These are phyloP conservation scores for Gossypium australe DNA, from an alignment of 345 rosid species.

Conservation along the genomic window DNA sequence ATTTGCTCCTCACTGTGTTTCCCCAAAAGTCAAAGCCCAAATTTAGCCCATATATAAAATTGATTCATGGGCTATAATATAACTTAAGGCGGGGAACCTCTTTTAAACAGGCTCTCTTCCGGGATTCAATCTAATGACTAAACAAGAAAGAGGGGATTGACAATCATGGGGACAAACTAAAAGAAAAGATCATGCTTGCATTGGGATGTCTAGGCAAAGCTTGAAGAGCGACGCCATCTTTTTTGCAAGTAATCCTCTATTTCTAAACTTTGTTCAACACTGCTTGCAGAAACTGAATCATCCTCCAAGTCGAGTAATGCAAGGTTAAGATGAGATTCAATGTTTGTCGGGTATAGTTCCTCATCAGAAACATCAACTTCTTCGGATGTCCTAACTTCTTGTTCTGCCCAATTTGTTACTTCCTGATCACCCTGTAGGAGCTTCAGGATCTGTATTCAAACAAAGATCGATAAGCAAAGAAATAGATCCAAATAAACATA, in stretches of 20 bases:
- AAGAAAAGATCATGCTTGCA: background rate
- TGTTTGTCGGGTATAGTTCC: constrained; percentile 42
- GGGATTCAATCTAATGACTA: constrained; percentile 21
- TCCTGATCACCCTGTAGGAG: constrained; percentile 78
- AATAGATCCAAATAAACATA: background rate
- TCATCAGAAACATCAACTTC: constrained; percentile 36
- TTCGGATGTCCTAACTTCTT: constrained; percentile 47
- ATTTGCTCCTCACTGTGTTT: background rate
- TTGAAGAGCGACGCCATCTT: constrained; percentile 73
- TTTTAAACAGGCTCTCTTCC: constrained; percentile 52
- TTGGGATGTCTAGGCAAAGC: constrained; percentile 46
- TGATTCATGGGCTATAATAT: background rate
- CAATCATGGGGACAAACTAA: constrained; percentile 16
- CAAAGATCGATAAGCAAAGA: background rate
- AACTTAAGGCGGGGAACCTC: constrained; percentile 38
- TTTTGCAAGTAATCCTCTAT: constrained; percentile 74
- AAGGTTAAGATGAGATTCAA: constrained; percentile 77
- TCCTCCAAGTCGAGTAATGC: constrained; percentile 77
- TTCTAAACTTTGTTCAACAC: constrained; percentile 48
- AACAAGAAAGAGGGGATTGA: background rate
- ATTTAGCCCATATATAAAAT: background rate
- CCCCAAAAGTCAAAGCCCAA: background rate
- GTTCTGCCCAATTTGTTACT: constrained; percentile 58
- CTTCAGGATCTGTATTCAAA: constrained; percentile 52
- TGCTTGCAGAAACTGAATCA: constrained; percentile 55